These are phyloP conservation scores for Perilla frutescens DNA, from an alignment of 257 asterid genomes.

Conservation along the genomic window DNA sequence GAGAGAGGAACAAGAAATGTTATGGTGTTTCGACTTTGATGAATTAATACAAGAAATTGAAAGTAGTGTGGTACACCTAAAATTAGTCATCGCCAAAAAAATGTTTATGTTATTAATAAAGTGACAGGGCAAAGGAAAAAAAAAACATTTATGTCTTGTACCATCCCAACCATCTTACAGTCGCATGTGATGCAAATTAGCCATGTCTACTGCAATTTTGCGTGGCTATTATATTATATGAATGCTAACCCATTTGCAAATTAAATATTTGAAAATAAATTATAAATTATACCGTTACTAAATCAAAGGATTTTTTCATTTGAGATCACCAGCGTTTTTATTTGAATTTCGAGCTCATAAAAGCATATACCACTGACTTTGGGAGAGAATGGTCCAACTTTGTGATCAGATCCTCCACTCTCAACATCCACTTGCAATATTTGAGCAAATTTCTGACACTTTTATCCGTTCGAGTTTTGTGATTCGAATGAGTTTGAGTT, in stretches of 20 bases:
- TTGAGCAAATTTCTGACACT: no score
- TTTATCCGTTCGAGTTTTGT: no score
- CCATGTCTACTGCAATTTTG: constrained; percentile 24
- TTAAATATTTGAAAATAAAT: background rate
- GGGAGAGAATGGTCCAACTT: background rate
- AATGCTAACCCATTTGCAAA: background rate
- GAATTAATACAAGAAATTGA: constrained; percentile 28
- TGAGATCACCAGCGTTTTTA: background rate
- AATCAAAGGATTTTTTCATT: no score
- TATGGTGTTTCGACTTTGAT: background rate
- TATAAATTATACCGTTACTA: background rate
- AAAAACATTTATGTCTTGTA: constrained; percentile 30
- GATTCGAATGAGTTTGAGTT: no score
- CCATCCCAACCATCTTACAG: constrained; percentile 37
- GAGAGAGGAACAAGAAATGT: no score
- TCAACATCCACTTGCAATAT: no score
- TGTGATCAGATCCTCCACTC: background rate
- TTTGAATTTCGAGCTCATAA: constrained; percentile 16
- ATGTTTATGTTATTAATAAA: background rate
- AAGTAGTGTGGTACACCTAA: constrained; percentile 39
- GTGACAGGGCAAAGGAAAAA: constrained; percentile 15
- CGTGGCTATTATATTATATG: background rate
- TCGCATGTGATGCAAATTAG: constrained; percentile 33
- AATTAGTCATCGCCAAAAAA: constrained; percentile 23
- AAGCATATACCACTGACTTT: background rate